Percentiles rank a stretch among this genome's conserved stretches.
These are phyloP conservation scores for Scenedesmus sp. DNA, from an alignment of 163 green algal species.

Conservation along the genomic window DNA sequence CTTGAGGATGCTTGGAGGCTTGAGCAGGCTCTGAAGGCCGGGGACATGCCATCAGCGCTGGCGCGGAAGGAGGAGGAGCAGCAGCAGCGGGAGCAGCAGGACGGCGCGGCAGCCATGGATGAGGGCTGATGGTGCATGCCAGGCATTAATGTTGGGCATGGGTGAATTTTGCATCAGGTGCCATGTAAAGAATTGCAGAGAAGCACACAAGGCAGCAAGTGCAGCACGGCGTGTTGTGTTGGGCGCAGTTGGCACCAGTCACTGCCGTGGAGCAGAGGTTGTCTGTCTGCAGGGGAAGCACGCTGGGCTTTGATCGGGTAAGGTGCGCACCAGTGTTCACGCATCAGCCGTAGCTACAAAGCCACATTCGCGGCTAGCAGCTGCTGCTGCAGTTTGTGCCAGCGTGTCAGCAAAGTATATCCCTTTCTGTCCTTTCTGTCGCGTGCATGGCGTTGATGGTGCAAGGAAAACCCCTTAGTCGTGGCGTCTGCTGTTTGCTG, in stretches of 20 bases:
- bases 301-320: too few relatives aligned
- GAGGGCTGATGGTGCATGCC: conserved; percentile 57
- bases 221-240: background rate
- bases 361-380: background rate
- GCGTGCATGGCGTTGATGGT: too few relatives aligned
- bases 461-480: background rate
- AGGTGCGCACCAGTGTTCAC: too few relatives aligned
- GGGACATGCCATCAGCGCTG: conserved; percentile 77
- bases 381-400: too few relatives aligned
- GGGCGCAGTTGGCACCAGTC: too few relatives aligned
- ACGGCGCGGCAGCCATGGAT: conserved; percentile 62
- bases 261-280: background rate
- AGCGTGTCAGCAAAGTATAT: background rate
- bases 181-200: background rate
- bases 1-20: conserved; percentile 92
- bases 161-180: background rate
- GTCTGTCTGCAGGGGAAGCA: too few relatives aligned
- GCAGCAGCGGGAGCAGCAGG: conserved; percentile 49
- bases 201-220: too few relatives aligned
- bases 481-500: background rate
- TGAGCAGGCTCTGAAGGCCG: conserved; percentile 85
- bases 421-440: background rate
- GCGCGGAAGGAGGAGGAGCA: conserved; percentile 30
- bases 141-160: background rate
- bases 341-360: too few relatives aligned